Evolutionary conservation across 805 yeast species (phyloP).

Genomic region (Pichia rugopelliculosa): DNA sequence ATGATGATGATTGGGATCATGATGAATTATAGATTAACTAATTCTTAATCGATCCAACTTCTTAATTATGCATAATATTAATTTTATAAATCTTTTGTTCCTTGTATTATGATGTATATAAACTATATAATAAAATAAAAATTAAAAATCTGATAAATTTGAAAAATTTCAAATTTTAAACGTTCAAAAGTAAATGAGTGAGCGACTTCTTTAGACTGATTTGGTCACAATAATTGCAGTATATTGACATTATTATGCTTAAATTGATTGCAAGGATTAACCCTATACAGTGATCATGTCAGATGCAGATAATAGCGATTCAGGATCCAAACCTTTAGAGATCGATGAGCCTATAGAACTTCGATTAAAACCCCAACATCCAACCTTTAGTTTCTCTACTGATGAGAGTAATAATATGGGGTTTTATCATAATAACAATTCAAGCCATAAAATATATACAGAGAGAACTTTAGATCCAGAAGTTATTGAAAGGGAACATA

Average conservation of each 20-base stretch:
- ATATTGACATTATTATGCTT: too few relatives aligned
- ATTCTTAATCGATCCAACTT: too few relatives aligned
- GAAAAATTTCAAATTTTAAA: too few relatives aligned
- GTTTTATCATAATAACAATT: not conserved
- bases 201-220: too few relatives aligned
- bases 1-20: conserved; percentile 53
- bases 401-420: not conserved
- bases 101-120: not conserved
- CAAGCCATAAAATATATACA: not conserved
- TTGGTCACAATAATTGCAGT: too few relatives aligned
- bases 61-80: too few relatives aligned
- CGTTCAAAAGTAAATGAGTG: too few relatives aligned
- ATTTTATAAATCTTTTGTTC: not conserved
- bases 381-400: conserved; percentile 5
- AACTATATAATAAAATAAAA: not conserved
- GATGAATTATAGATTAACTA: conserved; percentile 49
- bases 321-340: not conserved
- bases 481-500: not conserved
- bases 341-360: conserved; percentile 5
- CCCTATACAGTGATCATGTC: not conserved
- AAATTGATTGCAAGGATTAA: too few relatives aligned
- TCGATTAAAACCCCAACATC: conserved; percentile 8
- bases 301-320: not conserved
- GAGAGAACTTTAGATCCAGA: conserved; percentile 1
- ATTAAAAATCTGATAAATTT: not conserved